phyloP scores from a whole-genome alignment of 2,329 filamentous ascomycete genomes.

The Endocalyx cinctus region DNA sequence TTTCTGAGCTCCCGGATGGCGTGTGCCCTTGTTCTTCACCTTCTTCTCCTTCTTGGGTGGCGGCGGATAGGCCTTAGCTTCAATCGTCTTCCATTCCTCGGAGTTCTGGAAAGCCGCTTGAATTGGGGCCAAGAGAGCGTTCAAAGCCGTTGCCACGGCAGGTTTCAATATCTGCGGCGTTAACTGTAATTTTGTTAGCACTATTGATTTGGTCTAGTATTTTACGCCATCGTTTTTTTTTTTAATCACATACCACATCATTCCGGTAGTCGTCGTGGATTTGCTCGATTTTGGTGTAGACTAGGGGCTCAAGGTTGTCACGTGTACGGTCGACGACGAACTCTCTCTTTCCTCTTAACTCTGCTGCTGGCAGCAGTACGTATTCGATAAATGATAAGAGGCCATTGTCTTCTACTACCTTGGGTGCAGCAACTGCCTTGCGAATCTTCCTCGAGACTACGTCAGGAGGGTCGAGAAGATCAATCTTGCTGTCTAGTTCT shows the following conservation, averaged over 20 bases:
- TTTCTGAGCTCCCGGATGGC: constrained; percentile 10
- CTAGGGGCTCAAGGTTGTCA: constrained; percentile 65
- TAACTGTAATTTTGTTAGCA: constrained; percentile 42
- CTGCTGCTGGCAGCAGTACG: constrained; percentile 73
- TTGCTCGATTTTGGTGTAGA: constrained; percentile 72
- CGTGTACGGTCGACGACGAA: constrained; percentile 65
- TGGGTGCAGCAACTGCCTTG: constrained; percentile 77
- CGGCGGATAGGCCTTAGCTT: constrained; percentile 76
- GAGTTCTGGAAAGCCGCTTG: constrained; percentile 65
- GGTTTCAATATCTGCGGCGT: constrained; percentile 85
- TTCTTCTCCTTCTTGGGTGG: constrained; percentile 67
- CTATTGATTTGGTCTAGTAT: too few relatives aligned
- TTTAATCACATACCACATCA: constrained; percentile 66
- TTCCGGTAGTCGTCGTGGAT: constrained; percentile 75
- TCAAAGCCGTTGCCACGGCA: constrained; percentile 71
- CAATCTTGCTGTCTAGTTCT: constrained; percentile 73
- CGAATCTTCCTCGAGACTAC: constrained; percentile 75
- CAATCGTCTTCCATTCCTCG: constrained; percentile 75
- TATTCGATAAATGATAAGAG: constrained; percentile 82
- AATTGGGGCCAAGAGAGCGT: constrained; percentile 72
- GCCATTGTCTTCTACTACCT: constrained; percentile 78
- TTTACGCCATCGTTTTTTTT: too few relatives aligned
- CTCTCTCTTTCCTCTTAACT: constrained; percentile 43
- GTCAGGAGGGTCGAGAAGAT: constrained; percentile 78
- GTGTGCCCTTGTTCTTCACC: constrained; percentile 66